phyloP scores from a whole-genome alignment of 805 yeast genomes.

The Hanseniaspora guilliermondii region DNA sequence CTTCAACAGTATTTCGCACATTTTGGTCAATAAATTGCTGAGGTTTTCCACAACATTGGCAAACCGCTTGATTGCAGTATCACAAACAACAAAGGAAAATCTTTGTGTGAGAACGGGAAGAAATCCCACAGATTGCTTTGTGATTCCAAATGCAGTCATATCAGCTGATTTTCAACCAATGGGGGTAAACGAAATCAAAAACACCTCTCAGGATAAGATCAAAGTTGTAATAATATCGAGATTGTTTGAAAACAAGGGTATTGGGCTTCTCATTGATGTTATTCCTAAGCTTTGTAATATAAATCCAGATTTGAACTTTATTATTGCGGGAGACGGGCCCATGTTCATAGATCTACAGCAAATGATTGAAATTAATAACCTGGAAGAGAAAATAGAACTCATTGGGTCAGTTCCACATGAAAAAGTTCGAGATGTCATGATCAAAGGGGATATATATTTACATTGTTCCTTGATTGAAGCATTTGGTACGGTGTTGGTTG shows the following conservation, averaged over 20 bases:
- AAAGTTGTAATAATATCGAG: constrained; percentile 87
- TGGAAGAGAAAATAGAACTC: constrained; percentile 77
- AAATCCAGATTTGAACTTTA: constrained; percentile 54
- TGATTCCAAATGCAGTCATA: constrained; percentile 92
- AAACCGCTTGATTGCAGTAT: constrained; percentile 91
- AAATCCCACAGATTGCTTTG: constrained; percentile 68
- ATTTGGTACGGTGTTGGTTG: constrained; percentile 92
- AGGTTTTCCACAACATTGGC: constrained; percentile 75
- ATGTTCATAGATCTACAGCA: constrained; percentile 87
- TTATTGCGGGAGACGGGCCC: constrained; percentile 97
- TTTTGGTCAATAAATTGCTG: constrained; percentile 73
- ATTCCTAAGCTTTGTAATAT: constrained; percentile 69
- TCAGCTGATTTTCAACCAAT: constrained; percentile 62
- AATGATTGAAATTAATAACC: constrained; percentile 73
- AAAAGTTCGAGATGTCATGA: constrained; percentile 83
- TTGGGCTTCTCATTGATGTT: constrained; percentile 70
- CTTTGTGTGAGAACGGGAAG: constrained; percentile 77
- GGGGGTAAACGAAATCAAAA: background rate
- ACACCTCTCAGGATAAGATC: constrained; percentile 27
- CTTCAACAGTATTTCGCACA: constrained; percentile 71
- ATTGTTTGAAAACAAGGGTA: constrained; percentile 91
- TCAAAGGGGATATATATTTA: constrained; percentile 81
- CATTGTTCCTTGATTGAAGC: constrained; percentile 95
- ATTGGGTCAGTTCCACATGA: constrained; percentile 86
- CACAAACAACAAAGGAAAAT: constrained; percentile 92